Evolutionary conservation across 805 yeast species (phyloP), one percentile per base, ranked within the genome.

Genomic region (Metschnikowia bowlesiae): DNA sequence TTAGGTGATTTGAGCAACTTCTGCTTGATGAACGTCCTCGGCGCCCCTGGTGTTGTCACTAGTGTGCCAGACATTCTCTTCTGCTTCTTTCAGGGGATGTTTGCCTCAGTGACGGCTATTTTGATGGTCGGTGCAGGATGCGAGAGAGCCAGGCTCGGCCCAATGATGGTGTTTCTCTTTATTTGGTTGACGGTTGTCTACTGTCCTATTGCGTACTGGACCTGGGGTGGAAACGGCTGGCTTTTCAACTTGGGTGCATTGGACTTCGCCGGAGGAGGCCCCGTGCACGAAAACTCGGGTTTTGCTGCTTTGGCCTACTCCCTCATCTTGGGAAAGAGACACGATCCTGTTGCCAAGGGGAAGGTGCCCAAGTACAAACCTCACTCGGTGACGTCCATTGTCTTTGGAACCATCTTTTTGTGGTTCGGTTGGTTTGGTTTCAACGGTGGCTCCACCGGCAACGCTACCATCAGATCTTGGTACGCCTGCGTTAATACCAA

Each of bases 341-440:
- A 83, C 62, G 97, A 89, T 66, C 88, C 88, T 42, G 77, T 83
- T 49, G 76, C 90, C 31, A 74, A 76, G 39, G 78, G 79, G 47
- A 82, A 83, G 56, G 76, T 89, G 58, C 97, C 97, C 55, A 86
- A 86, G 66, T 91, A 90, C 75, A 89, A 83, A 72, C 98, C 99
- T 38, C 97, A 92, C 68, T 86, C 94, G 22, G 96, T 92, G 36
- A 81, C 96, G 8, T 81, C 90, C 43, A 89, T 90, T 51, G 97
- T 91, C 14, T 72, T 94, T 51, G 99, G 99, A 49, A 90, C 97
- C 18, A 85, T 89, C 10, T 87, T 94, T 75, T 80, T 94, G 60
- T 92, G 97, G 97, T 90, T 94, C 62, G 99, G 98, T 35, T 94
- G 99, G 99, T 90, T 90, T 64, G 97, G 97, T 38, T 94, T 94